Percentiles rank a stretch among this genome's conserved stretches.
Evolutionary conservation across 768 basidiomycete species (phyloP).

Genomic region (Pluteus cervinus): DNA sequence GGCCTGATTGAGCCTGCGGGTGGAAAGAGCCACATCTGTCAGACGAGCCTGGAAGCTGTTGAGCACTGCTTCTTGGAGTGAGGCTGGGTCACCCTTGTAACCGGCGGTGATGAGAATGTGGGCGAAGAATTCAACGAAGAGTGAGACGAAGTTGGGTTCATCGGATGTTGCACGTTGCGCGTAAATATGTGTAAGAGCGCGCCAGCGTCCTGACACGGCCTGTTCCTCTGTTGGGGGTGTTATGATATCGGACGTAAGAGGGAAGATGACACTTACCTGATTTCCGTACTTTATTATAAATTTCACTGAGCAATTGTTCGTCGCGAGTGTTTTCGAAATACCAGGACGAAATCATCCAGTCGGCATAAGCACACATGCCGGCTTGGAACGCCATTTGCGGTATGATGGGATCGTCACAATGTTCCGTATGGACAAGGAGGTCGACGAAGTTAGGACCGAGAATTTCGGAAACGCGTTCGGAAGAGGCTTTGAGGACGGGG

Average conservation of each 20-base stretch:
- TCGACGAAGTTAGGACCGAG: slow-evolving; percentile 32
- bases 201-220: slow-evolving; percentile 49
- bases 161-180: slow-evolving; percentile 31
- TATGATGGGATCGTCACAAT: slow-evolving; percentile 33
- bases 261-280: slow-evolving; percentile 26
- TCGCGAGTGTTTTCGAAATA: slow-evolving; percentile 43
- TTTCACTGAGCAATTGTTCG: slow-evolving; percentile 36
- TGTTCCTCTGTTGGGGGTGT: slow-evolving; percentile 34
- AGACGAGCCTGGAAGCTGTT: slow-evolving; percentile 39
- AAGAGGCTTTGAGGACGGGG: slow-evolving; percentile 19
- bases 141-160: slow-evolving; percentile 20
- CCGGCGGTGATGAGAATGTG: slow-evolving; percentile 37
- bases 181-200: slow-evolving; percentile 45
- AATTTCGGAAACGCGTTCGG: slow-evolving; percentile 22
- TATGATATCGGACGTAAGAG: not conserved
- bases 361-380: slow-evolving; percentile 37
- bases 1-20: slow-evolving; percentile 47
- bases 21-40: slow-evolving; percentile 33
- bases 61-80: slow-evolving; percentile 32
- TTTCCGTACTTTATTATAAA: slow-evolving; percentile 33
- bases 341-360: slow-evolving; percentile 48
- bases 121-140: slow-evolving; percentile 34
- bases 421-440: slow-evolving; percentile 29
- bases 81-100: slow-evolving; percentile 18
- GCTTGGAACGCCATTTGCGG: slow-evolving; percentile 41